These are phyloP conservation scores for Clonostachys byssicola DNA, from an alignment of 2,329 filamentous ascomycete genomes.

Conservation along the genomic window DNA sequence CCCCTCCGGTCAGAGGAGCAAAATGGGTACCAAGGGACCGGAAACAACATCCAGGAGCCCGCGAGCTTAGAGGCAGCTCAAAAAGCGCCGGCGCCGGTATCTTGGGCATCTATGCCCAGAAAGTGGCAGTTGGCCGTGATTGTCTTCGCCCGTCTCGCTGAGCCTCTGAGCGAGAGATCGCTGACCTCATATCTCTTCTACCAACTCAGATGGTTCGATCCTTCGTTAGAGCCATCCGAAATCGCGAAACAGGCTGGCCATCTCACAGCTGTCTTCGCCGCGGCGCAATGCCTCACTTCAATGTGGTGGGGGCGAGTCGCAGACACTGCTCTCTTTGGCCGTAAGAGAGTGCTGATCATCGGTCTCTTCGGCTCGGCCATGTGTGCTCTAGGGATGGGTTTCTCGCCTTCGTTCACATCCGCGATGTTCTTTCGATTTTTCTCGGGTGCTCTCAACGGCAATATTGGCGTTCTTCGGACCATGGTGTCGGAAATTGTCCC, in stretches of 20 bases:
- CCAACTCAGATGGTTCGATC: slow-evolving; percentile 63
- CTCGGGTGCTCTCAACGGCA: slow-evolving; percentile 53
- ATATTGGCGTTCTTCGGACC: slow-evolving; percentile 39
- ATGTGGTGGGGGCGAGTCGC: slow-evolving; percentile 69
- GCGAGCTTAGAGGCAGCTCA: too few species aligned
- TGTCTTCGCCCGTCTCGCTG: slow-evolving; percentile 71
- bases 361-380: slow-evolving; percentile 64
- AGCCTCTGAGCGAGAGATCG: slow-evolving; percentile 68
- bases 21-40: too few species aligned
- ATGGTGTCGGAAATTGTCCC: slow-evolving; percentile 12
- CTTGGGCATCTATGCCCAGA: slow-evolving; percentile 68
- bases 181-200: slow-evolving; percentile 72
- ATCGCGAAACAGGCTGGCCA: slow-evolving; percentile 68
- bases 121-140: slow-evolving; percentile 77
- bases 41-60: too few species aligned
- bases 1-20: too few species aligned
- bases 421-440: slow-evolving; percentile 63
- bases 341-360: slow-evolving; percentile 66
- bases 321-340: slow-evolving; percentile 53
- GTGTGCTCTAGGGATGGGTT: slow-evolving; percentile 68
- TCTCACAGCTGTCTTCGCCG: slow-evolving; percentile 67
- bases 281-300: slow-evolving; percentile 69
- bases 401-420: slow-evolving; percentile 59
- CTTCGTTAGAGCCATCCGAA: slow-evolving; percentile 42
- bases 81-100: slow-evolving; percentile 3